These are phyloP conservation scores for Mycocentrospora acerina DNA, from an alignment of 2,329 filamentous ascomycete species.

Conservation along the genomic window DNA sequence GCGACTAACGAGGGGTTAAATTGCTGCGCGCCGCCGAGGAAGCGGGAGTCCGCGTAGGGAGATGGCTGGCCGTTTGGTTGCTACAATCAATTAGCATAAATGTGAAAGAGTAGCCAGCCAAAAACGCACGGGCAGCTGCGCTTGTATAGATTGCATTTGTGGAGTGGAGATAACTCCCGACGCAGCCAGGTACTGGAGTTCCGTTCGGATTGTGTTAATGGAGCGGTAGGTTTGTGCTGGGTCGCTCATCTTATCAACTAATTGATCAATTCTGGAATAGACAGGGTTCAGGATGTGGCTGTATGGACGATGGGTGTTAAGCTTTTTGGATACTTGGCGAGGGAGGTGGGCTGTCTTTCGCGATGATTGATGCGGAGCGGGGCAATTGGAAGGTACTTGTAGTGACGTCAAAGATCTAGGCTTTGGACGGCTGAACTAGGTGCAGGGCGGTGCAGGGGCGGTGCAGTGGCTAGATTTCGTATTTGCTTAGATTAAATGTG, in stretches of 20 bases:
- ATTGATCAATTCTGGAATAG: background rate
- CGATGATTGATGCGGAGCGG: too few species aligned
- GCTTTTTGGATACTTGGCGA: constrained; percentile 10
- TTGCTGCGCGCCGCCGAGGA: constrained; percentile 13
- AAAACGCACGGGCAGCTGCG: constrained; percentile 17
- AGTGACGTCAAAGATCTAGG: too few species aligned
- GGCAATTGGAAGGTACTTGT: too few species aligned
- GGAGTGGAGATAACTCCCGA: constrained; percentile 16
- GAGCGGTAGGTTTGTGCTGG: constrained; percentile 18
- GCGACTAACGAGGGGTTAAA: constrained; percentile 21
- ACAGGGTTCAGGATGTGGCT: background rate
- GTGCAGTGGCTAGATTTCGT: too few species aligned
- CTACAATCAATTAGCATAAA: background rate
- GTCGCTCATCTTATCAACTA: constrained; percentile 12
- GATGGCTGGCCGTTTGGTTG: constrained; percentile 19
- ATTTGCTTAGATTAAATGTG: too few species aligned
- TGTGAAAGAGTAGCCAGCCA: background rate
- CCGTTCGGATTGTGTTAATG: constrained; percentile 14
- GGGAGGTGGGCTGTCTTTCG: background rate
- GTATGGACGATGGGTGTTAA: constrained; percentile 1
- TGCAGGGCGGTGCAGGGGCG: too few species aligned
- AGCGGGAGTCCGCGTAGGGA: constrained; percentile 16
- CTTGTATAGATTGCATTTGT: constrained; percentile 19
- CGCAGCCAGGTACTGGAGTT: constrained; percentile 19
- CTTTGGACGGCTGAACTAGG: too few species aligned